phyloP scores from a whole-genome alignment of 371 early-diverging fungal genomes.

The Blastocladiella emersonii region DNA sequence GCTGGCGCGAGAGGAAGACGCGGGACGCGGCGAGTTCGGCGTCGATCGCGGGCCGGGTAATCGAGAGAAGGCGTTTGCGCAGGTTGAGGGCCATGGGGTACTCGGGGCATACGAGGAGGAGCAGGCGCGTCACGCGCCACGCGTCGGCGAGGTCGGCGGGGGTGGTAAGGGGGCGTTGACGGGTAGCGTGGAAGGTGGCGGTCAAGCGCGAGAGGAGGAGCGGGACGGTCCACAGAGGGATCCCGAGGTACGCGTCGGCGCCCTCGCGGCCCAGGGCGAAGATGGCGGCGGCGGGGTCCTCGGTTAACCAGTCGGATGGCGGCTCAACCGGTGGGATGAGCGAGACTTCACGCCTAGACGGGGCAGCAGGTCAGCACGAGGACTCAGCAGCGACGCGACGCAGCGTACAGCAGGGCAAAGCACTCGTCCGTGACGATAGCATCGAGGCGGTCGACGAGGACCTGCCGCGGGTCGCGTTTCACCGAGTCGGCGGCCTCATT shows the following conservation, averaged over 20 bases:
- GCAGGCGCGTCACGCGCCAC: neutral
- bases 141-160: neutral
- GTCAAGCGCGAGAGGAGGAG: neutral
- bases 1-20: neutral
- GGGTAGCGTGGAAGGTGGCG: neutral
- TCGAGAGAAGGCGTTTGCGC: neutral
- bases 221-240: neutral
- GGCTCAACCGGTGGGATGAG: no score
- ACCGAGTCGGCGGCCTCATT: no score
- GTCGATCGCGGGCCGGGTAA: neutral
- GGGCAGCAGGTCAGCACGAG: no score
- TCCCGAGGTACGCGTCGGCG: neutral
- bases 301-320: no score
- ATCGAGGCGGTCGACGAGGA: no score
- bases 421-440: no score
- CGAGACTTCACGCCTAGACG: no score
- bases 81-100: neutral
- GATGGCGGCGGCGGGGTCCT: no score
- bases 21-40: neutral
- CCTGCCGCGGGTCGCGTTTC: no score
- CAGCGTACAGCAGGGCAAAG: no score
- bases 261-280: no score
- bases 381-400: no score
- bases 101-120: neutral
- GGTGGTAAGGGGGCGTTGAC: neutral